Evolutionary conservation across 345 rosid species (phyloP).

Genomic region (Bruguiera parviflora): DNA sequence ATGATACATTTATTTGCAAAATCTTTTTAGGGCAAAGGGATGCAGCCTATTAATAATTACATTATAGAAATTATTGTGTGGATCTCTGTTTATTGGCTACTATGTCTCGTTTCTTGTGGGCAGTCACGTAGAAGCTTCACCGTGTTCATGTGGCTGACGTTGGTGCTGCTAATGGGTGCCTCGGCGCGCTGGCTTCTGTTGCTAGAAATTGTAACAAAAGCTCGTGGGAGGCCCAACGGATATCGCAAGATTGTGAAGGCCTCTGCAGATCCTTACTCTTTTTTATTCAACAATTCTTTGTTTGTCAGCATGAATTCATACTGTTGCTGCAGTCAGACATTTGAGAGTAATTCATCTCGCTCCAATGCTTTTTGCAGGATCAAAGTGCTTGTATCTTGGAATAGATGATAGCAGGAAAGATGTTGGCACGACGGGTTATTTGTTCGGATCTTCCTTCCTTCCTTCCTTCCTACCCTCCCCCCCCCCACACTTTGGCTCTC

Average conservation of each 20-base stretch:
- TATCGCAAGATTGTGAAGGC: conserved; percentile 84
- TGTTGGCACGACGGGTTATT: conserved; percentile 64
- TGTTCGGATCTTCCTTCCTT: not conserved
- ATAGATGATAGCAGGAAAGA: conserved; percentile 64
- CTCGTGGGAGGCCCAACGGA: conserved; percentile 83
- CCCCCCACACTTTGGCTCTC: not conserved
- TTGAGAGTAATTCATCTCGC: conserved; percentile 3
- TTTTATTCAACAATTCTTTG: not conserved
- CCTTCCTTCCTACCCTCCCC: too few relatives aligned
- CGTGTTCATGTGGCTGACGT: conserved; percentile 25
- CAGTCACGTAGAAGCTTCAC: conserved; percentile 69
- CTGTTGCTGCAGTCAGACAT: conserved; percentile 2
- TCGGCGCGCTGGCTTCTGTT: conserved; percentile 80
- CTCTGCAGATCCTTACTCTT: not conserved
- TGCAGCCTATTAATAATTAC: too few relatives aligned
- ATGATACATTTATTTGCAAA: too few relatives aligned
- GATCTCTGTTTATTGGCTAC: conserved; percentile 1
- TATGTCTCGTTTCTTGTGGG: conserved; percentile 15
- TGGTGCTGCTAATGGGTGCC: conserved; percentile 40
- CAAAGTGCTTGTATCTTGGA: conserved; percentile 73
- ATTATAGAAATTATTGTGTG: not conserved
- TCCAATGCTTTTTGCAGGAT: conserved; percentile 39
- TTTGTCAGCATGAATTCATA: not conserved
- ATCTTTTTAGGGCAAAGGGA: too few relatives aligned
- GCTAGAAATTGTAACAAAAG: conserved; percentile 69